Evolutionary conservation across 2,329 filamentous ascomycete species (phyloP).

Genomic region (Colletotrichum zoysiae): DNA sequence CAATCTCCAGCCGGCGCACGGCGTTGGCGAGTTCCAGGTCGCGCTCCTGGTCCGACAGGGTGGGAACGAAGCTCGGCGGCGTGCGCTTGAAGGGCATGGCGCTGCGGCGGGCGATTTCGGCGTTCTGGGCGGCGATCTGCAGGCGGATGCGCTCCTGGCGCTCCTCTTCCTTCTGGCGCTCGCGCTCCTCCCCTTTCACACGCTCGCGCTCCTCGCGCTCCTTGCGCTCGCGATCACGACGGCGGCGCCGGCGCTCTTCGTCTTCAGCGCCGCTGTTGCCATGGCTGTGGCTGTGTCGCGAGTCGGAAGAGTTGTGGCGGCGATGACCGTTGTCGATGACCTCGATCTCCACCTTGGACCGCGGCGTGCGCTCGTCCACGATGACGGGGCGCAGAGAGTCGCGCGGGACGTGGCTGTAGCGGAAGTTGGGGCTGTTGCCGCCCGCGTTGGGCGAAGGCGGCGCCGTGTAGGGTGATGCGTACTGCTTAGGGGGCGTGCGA

Average conservation of each 20-base stretch:
- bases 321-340: conserved; percentile 50
- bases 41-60: conserved; percentile 37
- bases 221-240: conserved; percentile 43
- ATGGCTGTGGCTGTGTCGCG: conserved; percentile 48
- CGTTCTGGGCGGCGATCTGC: conserved; percentile 58
- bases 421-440: conserved; percentile 42
- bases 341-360: conserved; percentile 53
- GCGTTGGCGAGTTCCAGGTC: conserved; percentile 52
- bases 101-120: conserved; percentile 56
- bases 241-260: conserved; percentile 47
- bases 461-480: conserved; percentile 54
- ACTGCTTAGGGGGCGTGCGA: conserved; percentile 60
- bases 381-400: conserved; percentile 51
- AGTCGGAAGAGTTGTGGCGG: conserved; percentile 54
- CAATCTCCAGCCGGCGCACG: conserved; percentile 50
- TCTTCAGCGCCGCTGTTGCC: conserved; percentile 43
- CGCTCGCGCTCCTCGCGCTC: conserved; percentile 45
- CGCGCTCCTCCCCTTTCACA: conserved; percentile 47
- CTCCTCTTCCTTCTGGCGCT: conserved; percentile 46
- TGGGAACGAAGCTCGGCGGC: conserved; percentile 29
- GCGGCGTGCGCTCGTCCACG: conserved; percentile 52
- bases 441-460: conserved; percentile 50
- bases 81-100: conserved; percentile 46
- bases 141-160: conserved; percentile 47
- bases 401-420: conserved; percentile 43